These are phyloP conservation scores for Posidonia oceanica DNA, from an alignment of 116 monocot genomes.

Conservation along the genomic window DNA sequence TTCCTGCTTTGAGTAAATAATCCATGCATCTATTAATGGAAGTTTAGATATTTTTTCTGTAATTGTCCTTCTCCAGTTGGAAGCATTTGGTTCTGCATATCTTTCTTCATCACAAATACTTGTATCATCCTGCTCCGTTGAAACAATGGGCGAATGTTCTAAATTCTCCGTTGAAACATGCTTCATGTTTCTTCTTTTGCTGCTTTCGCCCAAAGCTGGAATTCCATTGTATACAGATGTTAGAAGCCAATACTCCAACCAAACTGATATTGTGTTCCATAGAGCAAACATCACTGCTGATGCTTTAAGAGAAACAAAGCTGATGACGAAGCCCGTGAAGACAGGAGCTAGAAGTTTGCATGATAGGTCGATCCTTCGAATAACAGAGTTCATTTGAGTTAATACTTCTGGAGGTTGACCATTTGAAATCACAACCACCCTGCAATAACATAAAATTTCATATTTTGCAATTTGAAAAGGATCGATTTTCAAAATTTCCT, in stretches of 20 bases:
- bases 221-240: constrained; percentile 69
- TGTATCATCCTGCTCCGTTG: constrained; percentile 11
- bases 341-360: constrained; percentile 88
- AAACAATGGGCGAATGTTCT: not conserved
- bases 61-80: constrained; percentile 22
- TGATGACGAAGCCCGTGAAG: constrained; percentile 74
- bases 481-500: no score
- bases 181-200: constrained; percentile 21
- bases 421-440: constrained; percentile 82
- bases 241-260: constrained; percentile 78
- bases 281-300: constrained; percentile 52
- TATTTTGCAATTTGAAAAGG: no score
- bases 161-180: constrained; percentile 12
- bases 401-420: constrained; percentile 47
- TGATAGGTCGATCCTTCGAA: constrained; percentile 76
- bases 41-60: constrained; percentile 29
- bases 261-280: constrained; percentile 65
- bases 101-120: constrained; percentile 14
- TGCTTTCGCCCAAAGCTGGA: constrained; percentile 47
- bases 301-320: constrained; percentile 68
- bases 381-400: constrained; percentile 67
- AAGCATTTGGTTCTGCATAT: constrained; percentile 1
- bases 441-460: constrained; percentile 8
- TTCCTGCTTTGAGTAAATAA: constrained; percentile 65
- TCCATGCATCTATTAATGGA: constrained; percentile 60